Evolutionary conservation across 306 rosid species (phyloP).

Genomic region (Quercus robur): DNA sequence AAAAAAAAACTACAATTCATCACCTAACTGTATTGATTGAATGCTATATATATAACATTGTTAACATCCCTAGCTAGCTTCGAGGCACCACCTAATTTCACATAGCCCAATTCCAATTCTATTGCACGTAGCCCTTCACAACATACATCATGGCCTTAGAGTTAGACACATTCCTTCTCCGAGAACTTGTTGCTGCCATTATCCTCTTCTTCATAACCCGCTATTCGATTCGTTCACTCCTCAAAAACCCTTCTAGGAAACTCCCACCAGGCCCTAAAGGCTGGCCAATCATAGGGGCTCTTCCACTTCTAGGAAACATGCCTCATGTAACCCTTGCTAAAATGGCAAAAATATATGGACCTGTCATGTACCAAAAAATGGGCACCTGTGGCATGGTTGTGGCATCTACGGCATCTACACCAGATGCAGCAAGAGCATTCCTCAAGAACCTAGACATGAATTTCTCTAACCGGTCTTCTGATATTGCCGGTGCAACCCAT

Average conservation of each 20-base stretch:
- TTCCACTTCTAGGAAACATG: constrained; percentile 43
- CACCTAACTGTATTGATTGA: too few relatives aligned
- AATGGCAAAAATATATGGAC: constrained; percentile 36
- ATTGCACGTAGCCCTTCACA: too few relatives aligned
- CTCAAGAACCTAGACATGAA: constrained; percentile 32
- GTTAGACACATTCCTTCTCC: neutral
- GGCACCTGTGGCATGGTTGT: constrained; percentile 43
- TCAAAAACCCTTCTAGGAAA: neutral
- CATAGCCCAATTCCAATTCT: too few relatives aligned
- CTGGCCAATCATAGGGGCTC: constrained; percentile 46
- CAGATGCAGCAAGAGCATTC: constrained; percentile 32
- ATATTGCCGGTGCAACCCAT: constrained; percentile 33
- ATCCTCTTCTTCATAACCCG: constrained; percentile 35
- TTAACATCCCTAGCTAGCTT: too few relatives aligned
- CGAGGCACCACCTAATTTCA: too few relatives aligned
- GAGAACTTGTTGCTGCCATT: constrained; percentile 21
- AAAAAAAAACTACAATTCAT: too few relatives aligned
- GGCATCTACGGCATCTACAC: constrained; percentile 35
- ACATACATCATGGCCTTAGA: constrained; percentile 1
- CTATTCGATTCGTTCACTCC: constrained; percentile 15
- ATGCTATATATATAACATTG: too few relatives aligned
- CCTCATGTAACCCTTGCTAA: constrained; percentile 44
- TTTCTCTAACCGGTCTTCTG: constrained; percentile 38
- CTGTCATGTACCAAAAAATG: constrained; percentile 46
- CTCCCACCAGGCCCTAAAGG: constrained; percentile 57